Base-by-base conservation (phyloP, 179 eudicot genomes). In the Silene coronaria region DNA sequence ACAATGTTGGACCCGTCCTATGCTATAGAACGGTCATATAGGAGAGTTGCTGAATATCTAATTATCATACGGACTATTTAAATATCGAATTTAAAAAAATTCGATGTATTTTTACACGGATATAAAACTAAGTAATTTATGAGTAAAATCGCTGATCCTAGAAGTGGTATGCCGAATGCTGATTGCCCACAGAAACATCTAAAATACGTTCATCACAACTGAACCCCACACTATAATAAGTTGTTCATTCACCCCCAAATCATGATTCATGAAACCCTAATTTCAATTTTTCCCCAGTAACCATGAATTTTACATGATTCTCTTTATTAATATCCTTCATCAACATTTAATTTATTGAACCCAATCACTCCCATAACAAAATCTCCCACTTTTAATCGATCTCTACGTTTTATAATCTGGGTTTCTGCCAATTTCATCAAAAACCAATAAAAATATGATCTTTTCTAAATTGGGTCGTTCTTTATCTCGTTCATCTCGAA, bases 401-500 rank as follows among this genome's bases (percentile, higher is more conserved):
- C 6, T 34, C 6, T 60, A 58, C 59, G 27, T 67, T 57, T 57
- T 70, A 0, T 67, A 53, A 68, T 48, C 67, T 73, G 57, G 65
- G 62, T 32, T 23, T 34, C 14, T 55, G 14, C 60, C 36, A 48
- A 14, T 13, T 59, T 34, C 27, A 21, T 4, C 17, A 14, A 34
- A 0, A 75, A 46, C 12, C 63, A 9, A 19, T 4, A n/a, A 23
- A 59, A 70, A n/a, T 16, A 90, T 90, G 96, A 87, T 87, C 21
- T 81, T 89, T 62, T 86, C 91, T 6, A 81, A 78, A 79, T 68
- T 90, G 16, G 86, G 89, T 22, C 85, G 89, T 70, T 87, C 92
- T 9, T 11, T 90, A 22, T 61, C 92, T n/a, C 92, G 96, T 62
- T 86, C 90, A 12, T 83, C 90, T 58, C 89, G 89, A 70, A 65